phyloP scores from a whole-genome alignment of 805 yeast genomes.

The Lachancea sp. region DNA sequence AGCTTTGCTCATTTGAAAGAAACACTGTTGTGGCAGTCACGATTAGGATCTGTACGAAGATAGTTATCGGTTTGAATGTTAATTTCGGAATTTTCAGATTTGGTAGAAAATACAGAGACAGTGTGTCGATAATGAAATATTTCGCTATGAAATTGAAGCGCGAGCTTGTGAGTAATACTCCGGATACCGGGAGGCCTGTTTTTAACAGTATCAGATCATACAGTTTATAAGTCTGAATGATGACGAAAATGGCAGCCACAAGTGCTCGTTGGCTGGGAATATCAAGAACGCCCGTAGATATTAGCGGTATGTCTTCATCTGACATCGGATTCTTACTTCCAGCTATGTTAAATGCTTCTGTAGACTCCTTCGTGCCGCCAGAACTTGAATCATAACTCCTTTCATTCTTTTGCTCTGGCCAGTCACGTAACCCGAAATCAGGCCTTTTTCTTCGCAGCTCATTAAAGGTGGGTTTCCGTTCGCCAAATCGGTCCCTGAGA shows the following conservation, averaged over 20 bases:
- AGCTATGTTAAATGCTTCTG: background rate
- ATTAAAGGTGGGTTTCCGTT: background rate
- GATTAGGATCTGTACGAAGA: slow-evolving; percentile 42
- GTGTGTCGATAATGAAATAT: slow-evolving; percentile 66
- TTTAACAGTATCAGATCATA: slow-evolving; percentile 62
- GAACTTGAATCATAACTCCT: background rate
- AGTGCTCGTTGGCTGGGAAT: slow-evolving; percentile 71
- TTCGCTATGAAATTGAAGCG: slow-evolving; percentile 59
- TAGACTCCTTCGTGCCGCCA: background rate
- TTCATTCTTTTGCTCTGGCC: slow-evolving; percentile 1
- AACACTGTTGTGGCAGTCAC: slow-evolving; percentile 48
- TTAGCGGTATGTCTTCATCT: slow-evolving; percentile 35
- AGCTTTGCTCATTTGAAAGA: slow-evolving; percentile 44
- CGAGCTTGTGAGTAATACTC: slow-evolving; percentile 38
- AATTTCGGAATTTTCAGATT: slow-evolving; percentile 70
- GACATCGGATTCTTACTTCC: background rate
- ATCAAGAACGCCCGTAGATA: slow-evolving; percentile 63
- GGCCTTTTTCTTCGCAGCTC: slow-evolving; percentile 3
- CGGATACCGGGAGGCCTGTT: slow-evolving; percentile 34
- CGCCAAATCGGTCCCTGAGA: slow-evolving; percentile 5
- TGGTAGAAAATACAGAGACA: slow-evolving; percentile 65
- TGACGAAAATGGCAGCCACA: slow-evolving; percentile 55
- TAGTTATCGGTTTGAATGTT: slow-evolving; percentile 52
- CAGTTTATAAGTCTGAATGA: slow-evolving; percentile 81
- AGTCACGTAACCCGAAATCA: slow-evolving; percentile 1